Conservation (phyloP, 176 grass and related monocot species). For the Areca catechu region DNA sequence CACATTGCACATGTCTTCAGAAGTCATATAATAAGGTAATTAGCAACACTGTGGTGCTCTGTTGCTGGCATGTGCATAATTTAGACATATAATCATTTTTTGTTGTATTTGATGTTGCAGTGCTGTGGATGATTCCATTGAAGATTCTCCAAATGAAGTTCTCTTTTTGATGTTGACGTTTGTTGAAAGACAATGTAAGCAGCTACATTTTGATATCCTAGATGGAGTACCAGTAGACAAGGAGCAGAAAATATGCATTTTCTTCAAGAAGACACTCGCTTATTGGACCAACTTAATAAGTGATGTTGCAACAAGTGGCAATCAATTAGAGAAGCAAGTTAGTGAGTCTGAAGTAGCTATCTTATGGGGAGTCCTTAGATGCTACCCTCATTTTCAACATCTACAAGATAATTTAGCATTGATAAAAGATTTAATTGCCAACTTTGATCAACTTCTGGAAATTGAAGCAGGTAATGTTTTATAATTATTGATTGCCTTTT, state of each 20-base stretch:
- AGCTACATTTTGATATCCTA: constrained; percentile 26
- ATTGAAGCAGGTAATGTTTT: constrained; percentile 48
- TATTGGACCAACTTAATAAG: constrained; percentile 46
- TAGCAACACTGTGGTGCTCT: constrained; percentile 4
- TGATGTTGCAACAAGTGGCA: constrained; percentile 13
- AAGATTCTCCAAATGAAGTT: constrained; percentile 58
- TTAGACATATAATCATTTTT: background rate
- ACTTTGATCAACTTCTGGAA: constrained; percentile 40
- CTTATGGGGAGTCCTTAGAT: constrained; percentile 68
- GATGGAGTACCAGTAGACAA: constrained; percentile 31
- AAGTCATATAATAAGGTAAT: constrained; percentile 65
- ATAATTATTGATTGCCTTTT: constrained; percentile 11
- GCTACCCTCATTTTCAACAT: constrained; percentile 47
- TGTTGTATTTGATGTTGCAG: constrained; percentile 25
- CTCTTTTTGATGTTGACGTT: constrained; percentile 53
- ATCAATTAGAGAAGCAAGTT: constrained; percentile 31
- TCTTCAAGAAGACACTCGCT: constrained; percentile 40
- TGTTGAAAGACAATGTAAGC: constrained; percentile 36
- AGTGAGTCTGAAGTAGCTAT: constrained; percentile 51
- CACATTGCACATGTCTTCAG: constrained; percentile 46
- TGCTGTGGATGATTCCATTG: constrained; percentile 55
- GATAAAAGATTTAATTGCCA: constrained; percentile 62
- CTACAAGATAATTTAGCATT: constrained; percentile 29
- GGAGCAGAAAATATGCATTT: constrained; percentile 41
- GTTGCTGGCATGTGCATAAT: constrained; percentile 6